Base-by-base conservation (phyloP, 306 rosid species). In the Cucurbita pepo region DNA sequence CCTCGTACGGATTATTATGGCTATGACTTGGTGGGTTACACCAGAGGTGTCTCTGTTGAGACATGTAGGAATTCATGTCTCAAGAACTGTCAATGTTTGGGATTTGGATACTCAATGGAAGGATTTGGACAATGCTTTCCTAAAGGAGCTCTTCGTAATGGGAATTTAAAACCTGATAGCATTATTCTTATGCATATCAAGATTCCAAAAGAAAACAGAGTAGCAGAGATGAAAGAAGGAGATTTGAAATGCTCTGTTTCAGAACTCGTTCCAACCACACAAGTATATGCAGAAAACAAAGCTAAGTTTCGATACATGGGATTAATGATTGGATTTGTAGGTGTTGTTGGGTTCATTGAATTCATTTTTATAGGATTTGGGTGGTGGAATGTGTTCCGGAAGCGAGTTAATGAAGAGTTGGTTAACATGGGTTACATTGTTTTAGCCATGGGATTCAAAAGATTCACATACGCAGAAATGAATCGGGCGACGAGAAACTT, bases 371-470 rank as follows among this genome's bases (percentile, higher is more conserved):
- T 80, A 5, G 82, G 78, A 7, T 38, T 80, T 34, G 74, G 78
- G 63, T 80, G 82, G 84, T 83, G 80, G 82, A 59, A 13, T 15
- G 21, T 75, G 6, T 77, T 80, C 22, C 69, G 77, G 7, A 77
- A 65, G 47, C 64, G 67, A 8, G 76, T 30, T 3, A 37, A 57
- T 9, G 83, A 79, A 72, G 81, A 80, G 48, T 18, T 70, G 21
- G 37, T 55, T 13, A 74, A 80, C 16, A 56, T 83, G 83, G 86
- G 86, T 18, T 74, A 83, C 56, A 74, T 77, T 3, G 77, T 64
- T 16, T 10, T 70, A 18, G 83, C 81, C n/a, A 40, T 77, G 73
- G 84, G 79, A 1, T 77, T 83, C 78, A 83, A 77, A n/a, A 37
- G 74, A 19, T 83, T 80, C 71, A 45, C 77, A 1, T 79, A 54